Base-by-base conservation (phyloP, 1,139 yeast genomes). In the Candida labiduridarum region DNA sequence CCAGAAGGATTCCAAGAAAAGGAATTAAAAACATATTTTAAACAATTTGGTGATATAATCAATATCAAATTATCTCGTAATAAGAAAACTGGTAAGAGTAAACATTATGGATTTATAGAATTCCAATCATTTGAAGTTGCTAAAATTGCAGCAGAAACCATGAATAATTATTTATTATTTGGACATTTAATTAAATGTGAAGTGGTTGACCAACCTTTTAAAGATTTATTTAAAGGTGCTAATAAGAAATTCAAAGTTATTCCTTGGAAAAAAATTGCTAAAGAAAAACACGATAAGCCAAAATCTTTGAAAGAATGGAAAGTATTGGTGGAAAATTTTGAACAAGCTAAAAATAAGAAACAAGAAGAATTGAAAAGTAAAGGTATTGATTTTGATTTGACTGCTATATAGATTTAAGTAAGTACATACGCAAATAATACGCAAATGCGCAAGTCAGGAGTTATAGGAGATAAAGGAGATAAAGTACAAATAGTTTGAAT, bases 51-150 rank as follows among this genome's bases (percentile, higher is more conserved):
- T 52, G 84, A 82, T 43, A 84, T 94, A 54, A 76, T 83, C 48
- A 84, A 90, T 59, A 78, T 91, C 51, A 83, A 94, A 59, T 71
- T 94, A 52, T 89, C 97, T 41, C 83, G 98, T 66, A 92, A 89
- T 75, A 91, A 88, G 67, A 88, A 86, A 67, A 85, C 96, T 3
- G 99, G 99, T 44, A 84, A 85, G 54, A 86, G 97, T 18, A 92
- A 91, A 72, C 98, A 92, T 69, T 95, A 85, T 68, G 99, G 92
- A 11, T 94, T 89, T 67, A 74, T 94, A 49, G 97, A 92, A 70
- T 94, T 94, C 63, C 82, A 79, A 46, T 79, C 83, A 52, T 66
- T 70, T 38, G 89, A 84, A 46, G 96, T 89, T 52, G 98, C 98
- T 47, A 80, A 83, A 58, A 78, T 91, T 53, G 99, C 97, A 1